Percentiles rank a stretch among this genome's conserved stretches.
Evolutionary conservation across 2,329 filamentous ascomycete species (phyloP).

Genomic region (Fusarium coffeatum): DNA sequence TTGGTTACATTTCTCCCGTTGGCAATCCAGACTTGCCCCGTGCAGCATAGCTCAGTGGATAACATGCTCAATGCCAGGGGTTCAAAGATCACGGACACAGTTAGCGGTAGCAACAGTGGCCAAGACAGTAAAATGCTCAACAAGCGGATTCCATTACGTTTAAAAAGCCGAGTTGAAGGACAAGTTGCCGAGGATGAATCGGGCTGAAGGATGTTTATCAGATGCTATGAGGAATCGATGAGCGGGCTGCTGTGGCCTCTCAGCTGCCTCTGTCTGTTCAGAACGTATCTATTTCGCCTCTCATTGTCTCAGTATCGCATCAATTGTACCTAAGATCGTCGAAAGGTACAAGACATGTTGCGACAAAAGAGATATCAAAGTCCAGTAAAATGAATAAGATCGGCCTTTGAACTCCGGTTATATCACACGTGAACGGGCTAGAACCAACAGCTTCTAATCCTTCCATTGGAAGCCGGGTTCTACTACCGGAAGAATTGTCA

Average conservation of each 20-base stretch:
- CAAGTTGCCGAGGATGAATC: conserved; percentile 22
- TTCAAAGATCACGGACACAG: conserved; percentile 17
- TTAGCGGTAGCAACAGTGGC: conserved; percentile 22
- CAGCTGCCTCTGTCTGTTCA: no score
- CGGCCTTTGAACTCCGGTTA: conserved; percentile 30
- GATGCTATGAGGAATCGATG: background rate
- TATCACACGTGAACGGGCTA: conserved; percentile 11
- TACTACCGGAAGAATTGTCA: conserved; percentile 18
- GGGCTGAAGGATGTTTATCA: background rate
- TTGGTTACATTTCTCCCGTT: conserved; percentile 7
- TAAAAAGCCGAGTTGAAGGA: background rate
- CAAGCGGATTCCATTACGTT: conserved; percentile 30
- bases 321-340: background rate
- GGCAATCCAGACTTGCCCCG: conserved; percentile 3
- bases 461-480: background rate
- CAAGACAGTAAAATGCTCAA: background rate
- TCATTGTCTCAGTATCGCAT: no score
- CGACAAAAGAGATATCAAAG: no score
- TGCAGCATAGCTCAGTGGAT: conserved; percentile 32
- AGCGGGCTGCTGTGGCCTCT: no score
- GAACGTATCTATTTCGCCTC: background rate
- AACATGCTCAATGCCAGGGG: conserved; percentile 2
- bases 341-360: rapidly evolving
- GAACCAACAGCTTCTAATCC: background rate
- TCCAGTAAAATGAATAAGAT: conserved; percentile 20